Conservation (phyloP, 495 filamentous ascomycete genomes). For the Cryomyces minteri region DNA sequence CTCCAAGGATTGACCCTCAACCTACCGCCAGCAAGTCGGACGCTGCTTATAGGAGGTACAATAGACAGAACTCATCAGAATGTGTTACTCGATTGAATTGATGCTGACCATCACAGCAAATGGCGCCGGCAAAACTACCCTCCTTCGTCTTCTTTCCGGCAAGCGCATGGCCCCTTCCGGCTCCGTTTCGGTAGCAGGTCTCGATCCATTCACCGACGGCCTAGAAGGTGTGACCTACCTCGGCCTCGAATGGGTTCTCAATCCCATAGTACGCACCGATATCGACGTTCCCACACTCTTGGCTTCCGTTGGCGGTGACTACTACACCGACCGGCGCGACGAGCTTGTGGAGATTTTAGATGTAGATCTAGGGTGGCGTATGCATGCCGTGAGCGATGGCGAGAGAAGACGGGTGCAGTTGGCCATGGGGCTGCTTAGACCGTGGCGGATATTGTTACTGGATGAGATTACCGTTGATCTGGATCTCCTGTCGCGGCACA, state of each 20-base stretch:
- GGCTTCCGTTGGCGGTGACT: conserved; percentile 66
- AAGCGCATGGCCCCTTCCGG: conserved; percentile 70
- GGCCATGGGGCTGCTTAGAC: conserved; percentile 87
- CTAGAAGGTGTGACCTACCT: conserved; percentile 93
- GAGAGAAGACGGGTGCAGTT: conserved; percentile 85
- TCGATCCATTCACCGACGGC: conserved; percentile 77
- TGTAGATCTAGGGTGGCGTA: conserved; percentile 78
- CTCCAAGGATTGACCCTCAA: conserved; percentile 49
- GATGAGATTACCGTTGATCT: conserved; percentile 98
- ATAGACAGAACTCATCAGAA: neutral
- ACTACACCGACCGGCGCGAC: conserved; percentile 62
- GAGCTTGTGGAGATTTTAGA: conserved; percentile 78
- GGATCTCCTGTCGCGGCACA: conserved; percentile 63
- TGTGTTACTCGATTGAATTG: neutral
- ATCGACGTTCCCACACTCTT: conserved; percentile 81
- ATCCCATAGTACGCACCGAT: conserved; percentile 86
- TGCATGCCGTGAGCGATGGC: conserved; percentile 88
- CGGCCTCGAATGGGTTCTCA: conserved; percentile 96
- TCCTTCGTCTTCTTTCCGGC: conserved; percentile 77
- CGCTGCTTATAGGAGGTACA: conserved; percentile 77
- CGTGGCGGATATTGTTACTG: conserved; percentile 77
- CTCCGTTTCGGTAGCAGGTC: conserved; percentile 54
- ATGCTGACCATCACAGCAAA: conserved; percentile 39
- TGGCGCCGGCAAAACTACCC: conserved; percentile 91
- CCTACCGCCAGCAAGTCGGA: conserved; percentile 69